A percentile compares a stretch with the other conserved stretches of the same genome.
Conservation (phyloP, 352 stramenopile genomes). For the Pythium sukuiense region DNA sequence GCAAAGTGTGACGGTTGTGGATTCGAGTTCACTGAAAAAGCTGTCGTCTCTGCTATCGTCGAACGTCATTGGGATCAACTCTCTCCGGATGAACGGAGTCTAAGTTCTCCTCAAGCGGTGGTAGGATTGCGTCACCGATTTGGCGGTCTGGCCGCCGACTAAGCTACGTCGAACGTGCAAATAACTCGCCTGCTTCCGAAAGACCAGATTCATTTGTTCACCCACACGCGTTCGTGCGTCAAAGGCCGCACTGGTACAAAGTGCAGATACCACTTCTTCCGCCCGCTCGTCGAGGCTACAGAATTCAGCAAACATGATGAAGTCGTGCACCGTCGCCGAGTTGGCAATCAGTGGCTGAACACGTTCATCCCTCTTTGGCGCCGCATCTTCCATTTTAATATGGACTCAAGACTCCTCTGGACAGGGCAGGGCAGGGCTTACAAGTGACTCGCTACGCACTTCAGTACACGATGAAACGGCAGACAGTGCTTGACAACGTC, state of each 20-base stretch:
- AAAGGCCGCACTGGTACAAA: constrained; percentile 21
- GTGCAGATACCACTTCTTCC: constrained; percentile 35
- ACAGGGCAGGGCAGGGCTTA: constrained; percentile 11
- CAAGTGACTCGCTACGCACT: constrained; percentile 27
- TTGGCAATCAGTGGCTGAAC: constrained; percentile 35
- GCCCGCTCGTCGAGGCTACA: constrained; percentile 4
- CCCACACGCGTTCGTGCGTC: neutral
- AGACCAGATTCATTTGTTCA: no score
- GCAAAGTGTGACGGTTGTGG: no score
- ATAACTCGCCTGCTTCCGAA: no score
- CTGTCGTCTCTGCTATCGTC: no score
- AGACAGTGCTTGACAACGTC: constrained; percentile 31
- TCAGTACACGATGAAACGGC: constrained; percentile 30
- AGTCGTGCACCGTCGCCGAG: constrained; percentile 17
- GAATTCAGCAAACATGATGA: constrained; percentile 16
- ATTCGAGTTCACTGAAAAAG: no score
- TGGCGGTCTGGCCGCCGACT: no score
- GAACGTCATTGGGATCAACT: no score
- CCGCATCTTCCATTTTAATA: constrained; percentile 33
- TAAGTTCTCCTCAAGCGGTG: no score
- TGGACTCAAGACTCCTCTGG: constrained; percentile 27
- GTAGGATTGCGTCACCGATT: no score
- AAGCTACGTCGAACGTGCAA: no score
- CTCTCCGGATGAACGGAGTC: constrained; percentile 1
- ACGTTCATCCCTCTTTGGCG: constrained; percentile 25